A percentile compares a stretch with the other conserved stretches of the same genome.
Conservation (phyloP, 1,284 basidiomycete genomes). For the Fomitopsis betulina region DNA sequence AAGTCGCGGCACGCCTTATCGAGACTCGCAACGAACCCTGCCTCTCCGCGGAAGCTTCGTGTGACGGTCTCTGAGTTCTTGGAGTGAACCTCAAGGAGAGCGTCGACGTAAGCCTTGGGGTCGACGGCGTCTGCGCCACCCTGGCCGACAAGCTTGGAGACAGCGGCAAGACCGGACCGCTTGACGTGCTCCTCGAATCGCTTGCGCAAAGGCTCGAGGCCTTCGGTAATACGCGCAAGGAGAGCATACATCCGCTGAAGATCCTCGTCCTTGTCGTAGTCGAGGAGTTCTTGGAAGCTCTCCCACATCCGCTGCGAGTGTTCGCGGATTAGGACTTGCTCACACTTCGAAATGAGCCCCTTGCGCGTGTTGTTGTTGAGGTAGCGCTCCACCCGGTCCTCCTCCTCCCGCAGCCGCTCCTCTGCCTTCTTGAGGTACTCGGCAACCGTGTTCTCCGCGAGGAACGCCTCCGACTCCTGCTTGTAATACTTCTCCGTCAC, state of each 20-base stretch:
- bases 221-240: slow-evolving; percentile 84
- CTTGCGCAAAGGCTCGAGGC: slow-evolving; percentile 88
- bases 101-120: slow-evolving; percentile 93
- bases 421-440: slow-evolving; percentile 99
- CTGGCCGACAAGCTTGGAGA: slow-evolving; percentile 78
- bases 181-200: slow-evolving; percentile 96
- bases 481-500: slow-evolving; percentile 92
- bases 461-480: slow-evolving; percentile 87
- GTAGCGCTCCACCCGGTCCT: slow-evolving; percentile 93
- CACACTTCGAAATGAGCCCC: slow-evolving; percentile 86
- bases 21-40: slow-evolving; percentile 92
- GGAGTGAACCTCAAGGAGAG: slow-evolving; percentile 85
- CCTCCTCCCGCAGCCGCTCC: slow-evolving; percentile 89
- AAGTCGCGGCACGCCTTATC: slow-evolving; percentile 97
- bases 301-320: slow-evolving; percentile 91
- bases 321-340: slow-evolving; percentile 87
- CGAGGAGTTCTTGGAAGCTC: slow-evolving; percentile 90
- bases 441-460: slow-evolving; percentile 86
- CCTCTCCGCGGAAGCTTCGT: slow-evolving; percentile 89
- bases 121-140: slow-evolving; percentile 65
- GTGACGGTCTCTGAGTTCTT: slow-evolving; percentile 92
- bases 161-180: slow-evolving; percentile 79
- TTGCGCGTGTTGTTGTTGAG: slow-evolving; percentile 87
- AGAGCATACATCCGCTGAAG: slow-evolving; percentile 94
- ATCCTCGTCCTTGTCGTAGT: slow-evolving; percentile 92